Percentiles rank a stretch among this genome's conserved stretches.
Evolutionary conservation across 2,329 filamentous ascomycete genomes (phyloP).

Genomic region (Colletotrichum salicis): DNA sequence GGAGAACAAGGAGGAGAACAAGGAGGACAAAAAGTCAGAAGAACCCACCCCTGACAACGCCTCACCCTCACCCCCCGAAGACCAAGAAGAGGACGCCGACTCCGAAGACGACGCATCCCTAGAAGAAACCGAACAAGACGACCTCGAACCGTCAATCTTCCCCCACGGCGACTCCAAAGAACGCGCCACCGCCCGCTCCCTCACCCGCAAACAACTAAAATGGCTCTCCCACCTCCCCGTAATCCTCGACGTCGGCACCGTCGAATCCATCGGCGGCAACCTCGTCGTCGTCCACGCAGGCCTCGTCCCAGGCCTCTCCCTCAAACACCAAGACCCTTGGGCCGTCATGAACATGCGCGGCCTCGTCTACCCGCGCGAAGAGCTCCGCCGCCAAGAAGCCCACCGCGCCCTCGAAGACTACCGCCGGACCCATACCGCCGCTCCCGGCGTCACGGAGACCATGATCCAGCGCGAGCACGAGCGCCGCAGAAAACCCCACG

Average conservation of each 20-base stretch:
- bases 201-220: constrained; percentile 67
- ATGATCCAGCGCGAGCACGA: constrained; percentile 35
- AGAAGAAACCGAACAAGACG: constrained; percentile 24
- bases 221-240: constrained; percentile 80
- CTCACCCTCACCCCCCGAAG: constrained; percentile 37
- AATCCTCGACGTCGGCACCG: constrained; percentile 77
- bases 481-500: constrained; percentile 35
- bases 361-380: constrained; percentile 65
- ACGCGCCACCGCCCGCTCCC: constrained; percentile 66
- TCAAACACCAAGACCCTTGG: constrained; percentile 78
- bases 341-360: constrained; percentile 94
- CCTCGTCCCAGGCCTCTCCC: constrained; percentile 77
- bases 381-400: constrained; percentile 51
- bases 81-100: constrained; percentile 37
- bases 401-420: constrained; percentile 34
- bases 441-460: constrained; percentile 29
- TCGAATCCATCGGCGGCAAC: constrained; percentile 55
- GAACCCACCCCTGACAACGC: constrained; percentile 35
- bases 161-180: constrained; percentile 51
- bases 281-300: constrained; percentile 87
- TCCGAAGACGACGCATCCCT: constrained; percentile 38
- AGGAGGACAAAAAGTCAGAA: constrained; percentile 33
- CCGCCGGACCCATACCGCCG: constrained; percentile 31
- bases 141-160: constrained; percentile 38
- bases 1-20: constrained; percentile 13